phyloP scores from a whole-genome alignment of 2,329 filamentous ascomycete species.

The Clathrospora elynae region DNA sequence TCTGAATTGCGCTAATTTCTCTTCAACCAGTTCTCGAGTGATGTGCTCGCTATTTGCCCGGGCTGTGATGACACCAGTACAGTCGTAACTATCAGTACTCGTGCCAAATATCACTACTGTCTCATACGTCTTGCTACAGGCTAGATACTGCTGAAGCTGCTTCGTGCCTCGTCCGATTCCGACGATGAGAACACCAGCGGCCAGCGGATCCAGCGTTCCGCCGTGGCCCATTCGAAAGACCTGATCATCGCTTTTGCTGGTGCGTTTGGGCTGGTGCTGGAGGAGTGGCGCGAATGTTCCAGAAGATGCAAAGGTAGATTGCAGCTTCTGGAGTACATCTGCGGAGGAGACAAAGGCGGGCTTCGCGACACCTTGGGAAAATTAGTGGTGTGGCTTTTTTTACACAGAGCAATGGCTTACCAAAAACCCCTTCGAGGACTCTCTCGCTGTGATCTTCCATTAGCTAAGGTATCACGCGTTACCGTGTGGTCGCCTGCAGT shows the following conservation, averaged over 20 bases:
- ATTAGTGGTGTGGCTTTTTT: background rate
- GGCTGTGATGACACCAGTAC: constrained; percentile 25
- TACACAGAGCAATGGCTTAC: constrained; percentile 10
- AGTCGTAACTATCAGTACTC: constrained; percentile 41
- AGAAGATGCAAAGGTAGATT: constrained; percentile 26
- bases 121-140: constrained; percentile 39
- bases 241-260: constrained; percentile 27
- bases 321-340: constrained; percentile 31
- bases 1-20: constrained; percentile 23
- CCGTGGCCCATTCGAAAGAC: constrained; percentile 40
- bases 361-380: constrained; percentile 28
- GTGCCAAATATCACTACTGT: constrained; percentile 36
- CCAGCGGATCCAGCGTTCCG: constrained; percentile 40
- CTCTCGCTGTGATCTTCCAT: constrained; percentile 6
- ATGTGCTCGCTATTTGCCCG: constrained; percentile 23
- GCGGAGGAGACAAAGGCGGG: constrained; percentile 31
- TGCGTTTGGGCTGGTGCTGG: constrained; percentile 24
- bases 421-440: constrained; percentile 32
- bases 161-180: constrained; percentile 41
- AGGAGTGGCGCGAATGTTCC: constrained; percentile 24
- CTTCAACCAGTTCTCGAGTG: constrained; percentile 24
- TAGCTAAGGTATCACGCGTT: constrained; percentile 1
- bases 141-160: constrained; percentile 31
- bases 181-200: constrained; percentile 38
- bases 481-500: too few species aligned